Evolutionary conservation across 2,329 filamentous ascomycete species (phyloP).

Genomic region (Clonostachys rosea): DNA sequence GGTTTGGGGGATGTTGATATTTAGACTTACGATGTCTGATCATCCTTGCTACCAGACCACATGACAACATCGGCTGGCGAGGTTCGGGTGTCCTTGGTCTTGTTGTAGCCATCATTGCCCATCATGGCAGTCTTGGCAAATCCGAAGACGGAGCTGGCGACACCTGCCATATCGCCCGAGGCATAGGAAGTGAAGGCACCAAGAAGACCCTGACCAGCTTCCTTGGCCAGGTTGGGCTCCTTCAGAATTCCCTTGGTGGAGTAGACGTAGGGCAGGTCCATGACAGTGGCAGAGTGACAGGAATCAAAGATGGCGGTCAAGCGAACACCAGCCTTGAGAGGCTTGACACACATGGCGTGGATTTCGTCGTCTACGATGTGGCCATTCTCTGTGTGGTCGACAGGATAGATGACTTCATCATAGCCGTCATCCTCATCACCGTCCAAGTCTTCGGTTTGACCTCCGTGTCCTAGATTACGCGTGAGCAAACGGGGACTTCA

Average conservation of each 20-base stretch:
- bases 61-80: slow-evolving; percentile 94
- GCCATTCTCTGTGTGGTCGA: slow-evolving; percentile 65
- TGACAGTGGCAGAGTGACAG: slow-evolving; percentile 72
- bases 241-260: slow-evolving; percentile 76
- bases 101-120: slow-evolving; percentile 75
- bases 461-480: slow-evolving; percentile 57
- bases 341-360: slow-evolving; percentile 70
- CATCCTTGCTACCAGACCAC: slow-evolving; percentile 96
- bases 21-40: slow-evolving; percentile 69
- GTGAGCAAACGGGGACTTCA: background rate
- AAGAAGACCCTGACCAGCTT: slow-evolving; percentile 69
- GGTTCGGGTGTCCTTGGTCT: slow-evolving; percentile 83
- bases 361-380: slow-evolving; percentile 78
- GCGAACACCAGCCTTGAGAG: slow-evolving; percentile 78
- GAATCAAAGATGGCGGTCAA: slow-evolving; percentile 79
- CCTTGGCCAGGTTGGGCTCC: slow-evolving; percentile 76
- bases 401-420: slow-evolving; percentile 76
- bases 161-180: slow-evolving; percentile 76
- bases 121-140: slow-evolving; percentile 84
- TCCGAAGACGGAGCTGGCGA: slow-evolving; percentile 74
- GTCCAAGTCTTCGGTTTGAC: slow-evolving; percentile 68
- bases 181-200: slow-evolving; percentile 74
- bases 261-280: slow-evolving; percentile 78
- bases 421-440: slow-evolving; percentile 75
- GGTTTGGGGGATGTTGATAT: background rate